Conservation (phyloP, 139 green algal species). For the Tetraselmis striata region DNA sequence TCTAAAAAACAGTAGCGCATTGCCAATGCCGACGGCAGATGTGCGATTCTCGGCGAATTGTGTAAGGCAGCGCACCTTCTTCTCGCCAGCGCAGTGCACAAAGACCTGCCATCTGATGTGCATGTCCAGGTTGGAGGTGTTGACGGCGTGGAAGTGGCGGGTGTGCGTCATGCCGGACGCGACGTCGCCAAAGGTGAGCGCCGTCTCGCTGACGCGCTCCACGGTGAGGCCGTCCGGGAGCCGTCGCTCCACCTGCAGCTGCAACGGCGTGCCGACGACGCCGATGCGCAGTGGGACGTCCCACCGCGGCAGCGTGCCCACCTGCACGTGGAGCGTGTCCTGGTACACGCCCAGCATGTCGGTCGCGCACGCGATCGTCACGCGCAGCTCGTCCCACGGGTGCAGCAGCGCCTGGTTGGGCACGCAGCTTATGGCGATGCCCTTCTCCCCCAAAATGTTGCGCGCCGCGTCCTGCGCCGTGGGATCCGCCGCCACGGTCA, state of each 20-base stretch:
- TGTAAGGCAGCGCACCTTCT: too few species aligned
- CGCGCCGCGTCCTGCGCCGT: neutral
- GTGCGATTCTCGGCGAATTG: too few species aligned
- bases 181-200: neutral
- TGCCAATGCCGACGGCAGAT: too few species aligned
- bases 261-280: constrained; percentile 43
- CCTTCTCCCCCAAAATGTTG: neutral
- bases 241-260: constrained; percentile 37
- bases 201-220: neutral
- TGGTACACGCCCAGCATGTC: neutral
- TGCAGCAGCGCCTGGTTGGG: neutral
- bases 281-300: constrained; percentile 44
- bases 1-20: too few species aligned
- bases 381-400: neutral
- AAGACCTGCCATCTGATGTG: neutral
- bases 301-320: constrained; percentile 31
- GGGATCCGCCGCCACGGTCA: too few species aligned
- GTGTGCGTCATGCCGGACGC: neutral
- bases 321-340: constrained; percentile 14
- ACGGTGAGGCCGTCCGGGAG: constrained; percentile 23
- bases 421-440: neutral
- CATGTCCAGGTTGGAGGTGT: neutral
- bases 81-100: neutral
- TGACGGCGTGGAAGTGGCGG: neutral
- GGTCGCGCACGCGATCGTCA: neutral